Evolutionary conservation across 371 early-diverging fungal genomes (phyloP), one percentile per base, ranked within the genome.

Genomic region (Umbelopsis sp.): DNA sequence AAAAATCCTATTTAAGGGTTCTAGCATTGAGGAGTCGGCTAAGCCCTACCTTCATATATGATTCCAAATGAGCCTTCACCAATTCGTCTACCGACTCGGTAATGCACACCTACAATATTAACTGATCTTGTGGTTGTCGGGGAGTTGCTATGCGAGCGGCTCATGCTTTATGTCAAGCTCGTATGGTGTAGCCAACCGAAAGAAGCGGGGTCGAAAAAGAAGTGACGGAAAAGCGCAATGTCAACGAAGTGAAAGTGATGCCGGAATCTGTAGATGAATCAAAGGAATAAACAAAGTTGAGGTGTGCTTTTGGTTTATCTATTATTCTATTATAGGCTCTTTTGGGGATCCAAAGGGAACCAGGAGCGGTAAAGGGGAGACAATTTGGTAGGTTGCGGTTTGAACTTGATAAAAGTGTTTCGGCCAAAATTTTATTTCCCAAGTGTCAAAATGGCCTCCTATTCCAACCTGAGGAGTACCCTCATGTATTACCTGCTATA

Each of bases 1-100:
- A 41, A 41, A 41, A 41, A 41, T 41, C 41, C 41, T 7, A 41
- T 41, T 41, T 41, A 29, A 63, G 32, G 52, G 65, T 79, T 72
- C 10, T 70, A 45, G 29, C 79, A 66, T n/a, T 37, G 29, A 18
- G 35, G 57, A 57, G 37, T 32, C 35, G n/a, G 29, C 16, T 8
- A 12, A n/a, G 38, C 35, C 77, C 68, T 84, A 92, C 97, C 97
- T 89, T 96, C 96, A 80, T 96, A 97, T 69, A 97, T 94, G 77
- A 95, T 90, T 46, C 97, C 97, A 84, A 97, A 97, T 70, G 90
- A 89, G 41, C 97, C 97, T 78, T 96, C 96, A 50, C 96, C 97
- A 81, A 97, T 94, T 81, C 93, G 94, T 76, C 89, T 91, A 57
- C 95, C 96, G 38, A 97, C 94, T 72, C 86, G 89, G 80, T 91